Evolutionary conservation across 2,329 filamentous ascomycete genomes (phyloP).

Genomic region (Colletotrichum somersetense): DNA sequence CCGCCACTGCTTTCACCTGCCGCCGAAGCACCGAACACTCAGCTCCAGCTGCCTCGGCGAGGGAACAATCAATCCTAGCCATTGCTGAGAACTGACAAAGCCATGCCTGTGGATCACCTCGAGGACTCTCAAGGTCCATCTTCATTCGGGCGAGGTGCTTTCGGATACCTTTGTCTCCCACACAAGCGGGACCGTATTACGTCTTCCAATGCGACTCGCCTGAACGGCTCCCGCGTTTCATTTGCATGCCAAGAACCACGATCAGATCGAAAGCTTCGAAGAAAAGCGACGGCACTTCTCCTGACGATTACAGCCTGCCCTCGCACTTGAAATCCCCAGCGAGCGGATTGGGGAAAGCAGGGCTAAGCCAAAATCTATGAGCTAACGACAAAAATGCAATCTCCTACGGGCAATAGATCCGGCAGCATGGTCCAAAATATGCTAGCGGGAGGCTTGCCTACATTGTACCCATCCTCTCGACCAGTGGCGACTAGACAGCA

Average conservation of each 20-base stretch:
- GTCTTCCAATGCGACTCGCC: neutral
- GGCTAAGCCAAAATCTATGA: neutral
- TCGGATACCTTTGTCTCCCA: neutral
- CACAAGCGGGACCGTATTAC: neutral
- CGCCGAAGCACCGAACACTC: neutral
- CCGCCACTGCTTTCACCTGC: neutral
- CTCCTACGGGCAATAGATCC: slow-evolving; percentile 4
- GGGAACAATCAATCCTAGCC: neutral
- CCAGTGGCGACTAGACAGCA: neutral
- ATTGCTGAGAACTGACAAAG: neutral
- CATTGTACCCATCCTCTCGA: neutral
- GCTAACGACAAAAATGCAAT: slow-evolving; percentile 5
- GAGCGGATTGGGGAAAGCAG: neutral
- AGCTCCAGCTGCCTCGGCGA: neutral
- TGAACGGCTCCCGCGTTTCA: neutral
- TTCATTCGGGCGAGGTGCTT: neutral
- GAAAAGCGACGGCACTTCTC: neutral
- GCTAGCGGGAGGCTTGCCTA: neutral
- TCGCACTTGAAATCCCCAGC: neutral
- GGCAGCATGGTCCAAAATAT: neutral
- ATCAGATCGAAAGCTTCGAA: neutral
- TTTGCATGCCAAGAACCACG: neutral
- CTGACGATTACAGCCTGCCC: neutral
- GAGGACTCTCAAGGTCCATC: neutral
- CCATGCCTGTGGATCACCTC: neutral